A percentile compares a stretch with the other conserved stretches of the same genome.
These are phyloP conservation scores for Marvania coccoides DNA, from an alignment of 139 green algal genomes.

Conservation along the genomic window DNA sequence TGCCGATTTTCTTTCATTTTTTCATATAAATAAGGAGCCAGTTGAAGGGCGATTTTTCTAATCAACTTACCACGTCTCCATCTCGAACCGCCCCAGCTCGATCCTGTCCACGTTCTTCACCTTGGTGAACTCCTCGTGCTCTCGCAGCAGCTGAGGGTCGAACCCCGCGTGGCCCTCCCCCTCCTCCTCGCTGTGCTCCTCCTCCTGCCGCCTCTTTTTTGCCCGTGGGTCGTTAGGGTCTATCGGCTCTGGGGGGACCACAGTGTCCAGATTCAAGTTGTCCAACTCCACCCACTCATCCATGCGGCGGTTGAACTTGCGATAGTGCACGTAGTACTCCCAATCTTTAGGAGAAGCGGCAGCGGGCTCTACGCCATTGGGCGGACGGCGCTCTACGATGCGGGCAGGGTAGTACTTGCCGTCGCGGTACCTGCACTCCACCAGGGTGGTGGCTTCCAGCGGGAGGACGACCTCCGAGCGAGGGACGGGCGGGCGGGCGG, in stretches of 20 bases:
- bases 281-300: constrained; percentile 88
- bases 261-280: constrained; percentile 72
- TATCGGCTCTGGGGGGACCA: constrained; percentile 24
- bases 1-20: no score
- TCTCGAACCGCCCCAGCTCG: constrained; percentile 87
- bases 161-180: constrained; percentile 77
- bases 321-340: constrained; percentile 98
- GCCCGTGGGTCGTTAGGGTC: constrained; percentile 23
- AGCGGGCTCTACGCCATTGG: neutral
- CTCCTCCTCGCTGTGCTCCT: constrained; percentile 66
- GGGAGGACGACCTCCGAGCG: constrained; percentile 61
- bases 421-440: constrained; percentile 78
- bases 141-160: constrained; percentile 71
- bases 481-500: neutral
- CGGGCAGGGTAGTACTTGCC: constrained; percentile 61
- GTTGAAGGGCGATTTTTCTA: no score
- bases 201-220: constrained; percentile 52
- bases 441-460: constrained; percentile 67
- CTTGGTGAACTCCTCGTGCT: constrained; percentile 99
- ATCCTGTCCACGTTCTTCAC: constrained; percentile 94
- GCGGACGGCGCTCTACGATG: constrained; percentile 78
- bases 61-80: constrained; percentile 99
- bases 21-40: no score
- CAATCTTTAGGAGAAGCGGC: constrained; percentile 29
- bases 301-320: constrained; percentile 88